Base-by-base conservation (phyloP, 306 rosid species). In the Sophora flavescens region DNA sequence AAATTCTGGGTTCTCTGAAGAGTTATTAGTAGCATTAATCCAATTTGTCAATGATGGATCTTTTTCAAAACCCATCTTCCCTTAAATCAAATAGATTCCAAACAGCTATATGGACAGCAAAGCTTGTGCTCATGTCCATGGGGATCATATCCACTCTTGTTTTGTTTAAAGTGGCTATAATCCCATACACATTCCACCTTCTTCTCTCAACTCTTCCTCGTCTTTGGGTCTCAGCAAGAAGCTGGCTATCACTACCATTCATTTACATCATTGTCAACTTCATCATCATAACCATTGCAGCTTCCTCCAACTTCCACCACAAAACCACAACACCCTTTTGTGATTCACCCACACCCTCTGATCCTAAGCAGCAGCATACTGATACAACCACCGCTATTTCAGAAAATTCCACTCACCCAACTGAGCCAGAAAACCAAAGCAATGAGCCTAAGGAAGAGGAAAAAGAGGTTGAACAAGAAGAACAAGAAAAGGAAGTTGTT, bases 221-320 rank as follows among this genome's bases (percentile, higher is more conserved):
- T 30, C 81, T 91, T 52, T 87, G 88, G 87, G 33, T 75, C 76
- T 90, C 89, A 26, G 74, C 87, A 58, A 75, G 80, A 77, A 83
- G 76, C 86, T 80, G 80, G 74, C 52, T 87, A 14, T 87, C 98
- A 16, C 88, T 89, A 0, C 86, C 86, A 9, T 93, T 81, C 64
- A 59, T 91, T 69, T 91, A 77, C 67, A 54, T 93, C 72, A 72
- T 86, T 60, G 77, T 93, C 85, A 87, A 91, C 84, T 88, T 88
- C 84, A 85, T 93, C 85, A 93, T 93, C 87, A 18, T 90, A 81
- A 81, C 84, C 87, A 90, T 90, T 83, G 89, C 77, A 14, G 88
- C 81, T 15, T 84, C 93, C 70, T 91, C 93, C 77, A 5, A 65
- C 72, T 84, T 79, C 76, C 82, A 74, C 35, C 82, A 54, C 74